Conservation (phyloP, 1,139 yeast species). For the Pichiaceae sp. region DNA sequence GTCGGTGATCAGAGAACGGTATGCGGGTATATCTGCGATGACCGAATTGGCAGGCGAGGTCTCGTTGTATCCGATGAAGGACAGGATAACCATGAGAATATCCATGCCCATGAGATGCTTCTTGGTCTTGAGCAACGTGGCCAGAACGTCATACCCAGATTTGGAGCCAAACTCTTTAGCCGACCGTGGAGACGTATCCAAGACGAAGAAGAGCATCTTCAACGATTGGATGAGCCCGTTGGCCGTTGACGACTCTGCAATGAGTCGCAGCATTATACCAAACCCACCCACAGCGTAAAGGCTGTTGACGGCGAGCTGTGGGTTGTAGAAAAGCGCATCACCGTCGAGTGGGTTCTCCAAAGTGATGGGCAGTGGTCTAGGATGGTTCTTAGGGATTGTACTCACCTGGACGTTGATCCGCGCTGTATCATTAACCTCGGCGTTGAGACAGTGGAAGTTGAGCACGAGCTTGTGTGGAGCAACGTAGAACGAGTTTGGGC, state of each 20-base stretch:
- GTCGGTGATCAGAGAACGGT: slow-evolving; percentile 36
- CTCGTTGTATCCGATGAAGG: slow-evolving; percentile 37
- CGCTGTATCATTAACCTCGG: neutral
- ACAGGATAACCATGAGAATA: slow-evolving; percentile 32
- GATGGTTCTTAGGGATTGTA: neutral
- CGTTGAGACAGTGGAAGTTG: slow-evolving; percentile 7
- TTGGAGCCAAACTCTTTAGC: slow-evolving; percentile 29
- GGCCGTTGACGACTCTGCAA: slow-evolving; percentile 25
- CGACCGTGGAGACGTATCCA: slow-evolving; percentile 22
- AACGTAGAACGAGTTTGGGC: neutral
- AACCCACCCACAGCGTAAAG: slow-evolving; percentile 32
- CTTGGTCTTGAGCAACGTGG: slow-evolving; percentile 30
- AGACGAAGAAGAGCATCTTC: slow-evolving; percentile 25
- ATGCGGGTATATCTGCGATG: slow-evolving; percentile 36
- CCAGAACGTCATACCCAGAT: slow-evolving; percentile 34
- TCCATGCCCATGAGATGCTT: slow-evolving; percentile 24
- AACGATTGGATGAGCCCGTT: slow-evolving; percentile 19
- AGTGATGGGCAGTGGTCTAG: neutral
- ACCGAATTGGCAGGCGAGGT: slow-evolving; percentile 33
- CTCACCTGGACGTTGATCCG: neutral
- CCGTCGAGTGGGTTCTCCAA: neutral
- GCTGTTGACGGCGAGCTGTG: slow-evolving; percentile 19
- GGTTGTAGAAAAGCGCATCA: slow-evolving; percentile 10
- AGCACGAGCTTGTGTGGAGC: slow-evolving; percentile 2
- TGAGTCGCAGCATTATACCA: slow-evolving; percentile 23